Conservation (phyloP, 106 monocot species). For the Amphibolis antarctica region DNA sequence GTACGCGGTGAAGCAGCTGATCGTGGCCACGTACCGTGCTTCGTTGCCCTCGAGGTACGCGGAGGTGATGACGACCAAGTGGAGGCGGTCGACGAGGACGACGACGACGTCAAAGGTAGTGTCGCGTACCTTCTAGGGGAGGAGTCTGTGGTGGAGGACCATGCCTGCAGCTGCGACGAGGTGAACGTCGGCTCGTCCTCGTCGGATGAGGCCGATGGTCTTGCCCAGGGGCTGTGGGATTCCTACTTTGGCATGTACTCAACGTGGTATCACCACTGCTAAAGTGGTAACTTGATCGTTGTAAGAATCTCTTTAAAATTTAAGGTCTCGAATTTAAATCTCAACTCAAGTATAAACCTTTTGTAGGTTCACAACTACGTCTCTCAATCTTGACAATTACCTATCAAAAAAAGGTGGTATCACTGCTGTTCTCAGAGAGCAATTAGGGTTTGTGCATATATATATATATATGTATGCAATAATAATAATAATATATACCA, state of each 20-base stretch:
- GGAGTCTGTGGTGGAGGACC: not conserved
- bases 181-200: not conserved
- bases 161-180: not conserved
- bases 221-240: slow-evolving; percentile 47
- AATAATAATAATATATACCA: no score
- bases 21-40: not conserved
- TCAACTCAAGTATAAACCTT: no score
- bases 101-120: no score
- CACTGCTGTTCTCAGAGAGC: not conserved
- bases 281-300: not conserved
- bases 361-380: no score
- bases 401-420: no score
- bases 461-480: no score
- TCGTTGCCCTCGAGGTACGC: not conserved
- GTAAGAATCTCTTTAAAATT: no score
- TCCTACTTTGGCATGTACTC: slow-evolving; percentile 42
- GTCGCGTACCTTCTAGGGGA: not conserved
- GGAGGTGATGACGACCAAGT: not conserved
- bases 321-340: no score
- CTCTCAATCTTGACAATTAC: no score
- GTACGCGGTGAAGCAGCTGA: no score
- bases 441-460: no score
- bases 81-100: no score
- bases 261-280: slow-evolving; percentile 20
- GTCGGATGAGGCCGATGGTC: slow-evolving; percentile 15